phyloP scores from a whole-genome alignment of 768 basidiomycete species.

The Termitomyces sp. region DNA sequence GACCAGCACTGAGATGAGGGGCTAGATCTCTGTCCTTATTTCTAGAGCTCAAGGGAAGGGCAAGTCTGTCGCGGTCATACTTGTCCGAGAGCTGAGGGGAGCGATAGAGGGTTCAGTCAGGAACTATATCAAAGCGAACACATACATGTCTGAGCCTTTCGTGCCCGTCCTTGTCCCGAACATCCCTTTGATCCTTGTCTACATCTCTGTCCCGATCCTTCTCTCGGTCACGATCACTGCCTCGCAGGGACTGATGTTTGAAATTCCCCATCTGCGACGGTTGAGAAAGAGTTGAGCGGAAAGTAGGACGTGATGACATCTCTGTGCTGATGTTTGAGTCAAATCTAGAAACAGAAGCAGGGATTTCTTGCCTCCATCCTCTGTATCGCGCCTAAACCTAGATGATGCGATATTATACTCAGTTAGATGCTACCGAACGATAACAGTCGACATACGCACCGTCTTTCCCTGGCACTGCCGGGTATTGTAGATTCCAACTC shows the following conservation, averaged over 20 bases:
- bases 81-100: slow-evolving; percentile 72
- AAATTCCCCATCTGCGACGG: slow-evolving; percentile 93
- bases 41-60: slow-evolving; percentile 45
- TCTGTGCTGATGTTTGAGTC: slow-evolving; percentile 25
- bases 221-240: slow-evolving; percentile 52
- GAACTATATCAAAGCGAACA: slow-evolving; percentile 4
- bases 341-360: neutral
- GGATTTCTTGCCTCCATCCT: slow-evolving; percentile 56
- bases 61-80: slow-evolving; percentile 77
- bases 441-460: slow-evolving; percentile 34
- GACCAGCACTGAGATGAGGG: slow-evolving; percentile 47
- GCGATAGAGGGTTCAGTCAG: slow-evolving; percentile 6
- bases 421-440: slow-evolving; percentile 2
- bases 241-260: slow-evolving; percentile 78
- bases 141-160: slow-evolving; percentile 73
- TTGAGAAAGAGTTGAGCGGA: slow-evolving; percentile 68
- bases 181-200: slow-evolving; percentile 53
- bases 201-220: slow-evolving; percentile 37
- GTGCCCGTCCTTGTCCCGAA: slow-evolving; percentile 70
- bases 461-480: slow-evolving; percentile 56
- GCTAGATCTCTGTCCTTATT: slow-evolving; percentile 64
- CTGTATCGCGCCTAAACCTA: slow-evolving; percentile 72
- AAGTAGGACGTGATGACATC: slow-evolving; percentile 55
- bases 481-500: slow-evolving; percentile 57
- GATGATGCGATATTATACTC: slow-evolving; percentile 11